Evolutionary conservation across 1,139 yeast species (phyloP).

Genomic region (Eremothecium coryli): DNA sequence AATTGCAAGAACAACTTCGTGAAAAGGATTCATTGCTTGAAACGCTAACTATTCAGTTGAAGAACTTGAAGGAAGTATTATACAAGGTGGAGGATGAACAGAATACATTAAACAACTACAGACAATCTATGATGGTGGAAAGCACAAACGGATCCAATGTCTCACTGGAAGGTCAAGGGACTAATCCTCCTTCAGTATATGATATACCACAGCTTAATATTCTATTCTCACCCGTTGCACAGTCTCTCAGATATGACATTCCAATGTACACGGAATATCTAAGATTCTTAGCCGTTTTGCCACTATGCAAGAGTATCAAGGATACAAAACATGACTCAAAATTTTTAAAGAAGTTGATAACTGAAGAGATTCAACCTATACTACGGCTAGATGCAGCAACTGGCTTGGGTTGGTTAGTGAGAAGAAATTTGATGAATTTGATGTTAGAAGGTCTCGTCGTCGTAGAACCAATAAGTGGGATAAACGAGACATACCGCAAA

Average conservation of each 20-base stretch:
- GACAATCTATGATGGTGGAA: constrained; percentile 14
- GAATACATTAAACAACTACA: constrained; percentile 15
- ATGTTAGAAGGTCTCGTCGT: constrained; percentile 73
- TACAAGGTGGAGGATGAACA: constrained; percentile 37
- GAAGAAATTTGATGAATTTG: constrained; percentile 52
- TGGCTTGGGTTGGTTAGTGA: constrained; percentile 50
- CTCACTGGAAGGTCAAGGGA: constrained; percentile 16
- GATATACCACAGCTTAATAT: constrained; percentile 11
- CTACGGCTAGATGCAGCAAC: constrained; percentile 52
- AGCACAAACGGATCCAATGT: constrained; percentile 16
- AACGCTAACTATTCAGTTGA: constrained; percentile 58
- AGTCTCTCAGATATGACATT: constrained; percentile 53
- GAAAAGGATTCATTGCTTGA: constrained; percentile 67
- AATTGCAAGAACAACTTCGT: constrained; percentile 53
- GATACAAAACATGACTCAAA: constrained; percentile 39
- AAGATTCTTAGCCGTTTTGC: constrained; percentile 30
- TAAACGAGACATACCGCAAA: constrained; percentile 53
- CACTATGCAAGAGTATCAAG: constrained; percentile 28
- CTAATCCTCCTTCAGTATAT: constrained; percentile 10
- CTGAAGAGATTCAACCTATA: constrained; percentile 75
- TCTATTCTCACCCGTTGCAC: constrained; percentile 45
- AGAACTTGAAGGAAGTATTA: constrained; percentile 54
- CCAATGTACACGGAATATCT: constrained; percentile 32
- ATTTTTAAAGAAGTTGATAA: constrained; percentile 55
- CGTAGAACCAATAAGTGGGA: constrained; percentile 81